These are phyloP conservation scores for Colletotrichum sp. DNA, from an alignment of 2,329 filamentous ascomycete species.

Conservation along the genomic window DNA sequence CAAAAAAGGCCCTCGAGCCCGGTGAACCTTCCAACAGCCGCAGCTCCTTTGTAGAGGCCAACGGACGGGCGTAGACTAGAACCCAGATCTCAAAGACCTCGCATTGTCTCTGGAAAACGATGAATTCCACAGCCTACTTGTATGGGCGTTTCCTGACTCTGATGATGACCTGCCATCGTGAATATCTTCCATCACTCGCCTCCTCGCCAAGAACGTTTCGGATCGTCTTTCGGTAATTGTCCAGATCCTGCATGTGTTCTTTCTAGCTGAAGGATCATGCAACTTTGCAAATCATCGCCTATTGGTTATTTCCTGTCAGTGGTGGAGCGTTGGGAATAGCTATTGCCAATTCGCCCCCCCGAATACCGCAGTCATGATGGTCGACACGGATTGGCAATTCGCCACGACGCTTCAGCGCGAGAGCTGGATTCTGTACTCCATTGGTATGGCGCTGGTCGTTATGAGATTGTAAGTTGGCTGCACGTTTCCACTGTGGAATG, in stretches of 20 bases:
- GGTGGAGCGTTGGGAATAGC: neutral
- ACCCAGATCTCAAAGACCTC: neutral
- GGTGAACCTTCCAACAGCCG: neutral
- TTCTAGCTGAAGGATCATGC: neutral
- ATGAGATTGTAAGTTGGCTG: neutral
- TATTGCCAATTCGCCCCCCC: neutral
- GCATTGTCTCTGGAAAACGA: neutral
- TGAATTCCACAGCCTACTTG: neutral
- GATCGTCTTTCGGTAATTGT: neutral
- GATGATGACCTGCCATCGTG: neutral
- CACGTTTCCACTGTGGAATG: fast-evolving
- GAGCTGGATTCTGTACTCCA: slow-evolving; percentile 1
- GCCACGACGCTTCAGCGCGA: neutral
- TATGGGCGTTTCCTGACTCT: neutral
- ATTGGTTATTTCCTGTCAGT: neutral
- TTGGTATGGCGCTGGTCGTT: neutral
- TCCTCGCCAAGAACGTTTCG: neutral
- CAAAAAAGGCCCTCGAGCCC: neutral
- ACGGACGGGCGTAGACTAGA: neutral
- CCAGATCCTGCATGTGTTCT: neutral
- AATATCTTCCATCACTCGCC: neutral
- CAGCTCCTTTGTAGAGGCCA: neutral
- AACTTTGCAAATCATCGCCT: neutral
- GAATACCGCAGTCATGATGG: neutral
- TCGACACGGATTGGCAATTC: neutral